Evolutionary conservation across 1,284 basidiomycete genomes (phyloP).

Genomic region (Xerocomus amazonicus): DNA sequence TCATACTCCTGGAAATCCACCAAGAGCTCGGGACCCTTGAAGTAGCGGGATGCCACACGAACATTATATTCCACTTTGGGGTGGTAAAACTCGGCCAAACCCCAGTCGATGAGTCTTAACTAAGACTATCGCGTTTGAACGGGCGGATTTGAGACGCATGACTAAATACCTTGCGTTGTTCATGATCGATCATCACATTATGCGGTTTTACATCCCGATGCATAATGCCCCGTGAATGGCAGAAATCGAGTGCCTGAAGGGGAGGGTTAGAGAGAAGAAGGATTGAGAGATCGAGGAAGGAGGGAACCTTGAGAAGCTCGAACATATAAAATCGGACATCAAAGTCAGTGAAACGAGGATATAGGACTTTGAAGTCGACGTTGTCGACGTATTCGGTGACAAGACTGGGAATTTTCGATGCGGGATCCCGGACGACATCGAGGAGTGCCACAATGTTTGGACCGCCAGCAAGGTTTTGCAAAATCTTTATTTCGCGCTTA

Average conservation of each 20-base stretch:
- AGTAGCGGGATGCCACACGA: constrained; percentile 95
- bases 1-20: constrained; percentile 99
- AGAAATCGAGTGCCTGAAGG: constrained; percentile 87
- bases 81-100: constrained; percentile 97
- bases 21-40: constrained; percentile 96
- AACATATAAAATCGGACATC: constrained; percentile 98
- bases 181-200: constrained; percentile 99
- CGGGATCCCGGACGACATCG: constrained; percentile 92
- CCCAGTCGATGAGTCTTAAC: constrained; percentile 98
- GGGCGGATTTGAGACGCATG: neutral
- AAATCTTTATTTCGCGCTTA: constrained; percentile 98
- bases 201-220: constrained; percentile 99
- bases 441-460: constrained; percentile 88
- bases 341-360: constrained; percentile 91
- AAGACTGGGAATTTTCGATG: constrained; percentile 95
- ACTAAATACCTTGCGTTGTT: constrained; percentile 78
- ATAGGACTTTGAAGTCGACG: constrained; percentile 96
- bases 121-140: constrained; percentile 33
- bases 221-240: constrained; percentile 99
- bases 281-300: constrained; percentile 5
- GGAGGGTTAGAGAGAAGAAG: constrained; percentile 6
- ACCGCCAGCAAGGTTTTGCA: constrained; percentile 95
- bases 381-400: constrained; percentile 99
- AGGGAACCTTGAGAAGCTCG: constrained; percentile 85
- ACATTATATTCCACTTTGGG: constrained; percentile 98